phyloP scores from a whole-genome alignment of 2,329 filamentous ascomycete species.

The Nemania sp. region DNA sequence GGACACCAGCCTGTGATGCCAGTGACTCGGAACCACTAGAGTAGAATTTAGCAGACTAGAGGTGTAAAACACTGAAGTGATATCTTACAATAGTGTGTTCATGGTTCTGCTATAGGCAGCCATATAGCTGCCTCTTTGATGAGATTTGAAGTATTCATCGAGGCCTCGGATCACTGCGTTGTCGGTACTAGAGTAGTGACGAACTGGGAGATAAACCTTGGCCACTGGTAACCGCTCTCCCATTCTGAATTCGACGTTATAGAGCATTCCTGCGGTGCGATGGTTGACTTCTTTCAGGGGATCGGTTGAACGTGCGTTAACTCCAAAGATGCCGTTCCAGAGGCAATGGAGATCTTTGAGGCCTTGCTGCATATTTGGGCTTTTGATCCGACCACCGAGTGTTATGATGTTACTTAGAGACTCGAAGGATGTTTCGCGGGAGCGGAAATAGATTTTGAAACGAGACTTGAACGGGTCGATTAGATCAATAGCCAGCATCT shows the following conservation, averaged over 20 bases:
- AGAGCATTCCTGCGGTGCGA: slow-evolving; percentile 36
- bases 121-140: slow-evolving; percentile 25
- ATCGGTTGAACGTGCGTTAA: background rate
- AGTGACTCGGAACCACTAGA: slow-evolving; percentile 23
- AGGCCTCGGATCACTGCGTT: slow-evolving; percentile 17
- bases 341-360: slow-evolving; percentile 26
- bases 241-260: slow-evolving; percentile 34
- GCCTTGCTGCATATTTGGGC: slow-evolving; percentile 14
- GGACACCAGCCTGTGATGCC: background rate
- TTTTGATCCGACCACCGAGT: slow-evolving; percentile 14
- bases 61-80: background rate
- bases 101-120: slow-evolving; percentile 18
- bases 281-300: slow-evolving; percentile 18
- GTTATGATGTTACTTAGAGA: slow-evolving; percentile 23
- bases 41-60: background rate
- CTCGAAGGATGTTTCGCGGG: slow-evolving; percentile 24
- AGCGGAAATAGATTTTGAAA: slow-evolving; percentile 36
- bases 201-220: slow-evolving; percentile 37
- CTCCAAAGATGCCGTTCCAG: slow-evolving; percentile 28
- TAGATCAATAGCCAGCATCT: slow-evolving; percentile 37
- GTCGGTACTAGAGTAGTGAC: slow-evolving; percentile 33
- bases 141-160: slow-evolving; percentile 17
- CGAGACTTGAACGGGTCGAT: slow-evolving; percentile 28
- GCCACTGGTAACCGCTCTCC: slow-evolving; percentile 19
- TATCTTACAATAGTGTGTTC: slow-evolving; percentile 30